phyloP scores from a whole-genome alignment of 192 early-diverging fungal species.

The Backusella parvicylindrica region DNA sequence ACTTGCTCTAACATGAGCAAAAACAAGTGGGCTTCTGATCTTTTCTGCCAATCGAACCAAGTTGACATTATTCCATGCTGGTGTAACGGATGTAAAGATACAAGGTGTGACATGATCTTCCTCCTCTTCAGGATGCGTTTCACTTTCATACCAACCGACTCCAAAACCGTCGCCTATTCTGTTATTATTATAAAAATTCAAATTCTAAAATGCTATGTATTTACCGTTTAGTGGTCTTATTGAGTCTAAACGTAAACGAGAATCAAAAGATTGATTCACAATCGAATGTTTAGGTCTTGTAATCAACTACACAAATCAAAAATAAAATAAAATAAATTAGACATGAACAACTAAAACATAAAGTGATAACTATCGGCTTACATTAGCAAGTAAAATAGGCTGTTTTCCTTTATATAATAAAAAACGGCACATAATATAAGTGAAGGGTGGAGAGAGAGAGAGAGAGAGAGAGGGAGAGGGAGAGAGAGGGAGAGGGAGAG shows the following conservation, averaged over 20 bases:
- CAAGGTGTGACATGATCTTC: constrained; percentile 52
- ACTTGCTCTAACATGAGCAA: constrained; percentile 77
- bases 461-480: no score
- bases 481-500: no score
- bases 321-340: not conserved
- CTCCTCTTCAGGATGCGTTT: constrained; percentile 44
- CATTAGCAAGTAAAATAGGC: constrained; percentile 69
- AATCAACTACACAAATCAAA: constrained; percentile 44
- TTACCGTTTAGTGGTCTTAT: constrained; percentile 66
- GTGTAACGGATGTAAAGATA: constrained; percentile 79
- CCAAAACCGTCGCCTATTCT: constrained; percentile 74
- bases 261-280: constrained; percentile 79
- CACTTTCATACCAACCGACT: constrained; percentile 71
- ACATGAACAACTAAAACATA: not conserved
- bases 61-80: constrained; percentile 81
- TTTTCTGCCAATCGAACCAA: constrained; percentile 72
- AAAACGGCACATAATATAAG: constrained; percentile 62
- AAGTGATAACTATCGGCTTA: no score
- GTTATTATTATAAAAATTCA: not conserved
- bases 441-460: not conserved
- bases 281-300: constrained; percentile 76
- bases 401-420: constrained; percentile 76
- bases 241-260: constrained; percentile 61
- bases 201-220: not conserved
- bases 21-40: constrained; percentile 68